A percentile compares a stretch with the other conserved stretches of the same genome.
phyloP scores from a whole-genome alignment of 2,329 filamentous ascomycete species.

The Aureobasidium sp. region DNA sequence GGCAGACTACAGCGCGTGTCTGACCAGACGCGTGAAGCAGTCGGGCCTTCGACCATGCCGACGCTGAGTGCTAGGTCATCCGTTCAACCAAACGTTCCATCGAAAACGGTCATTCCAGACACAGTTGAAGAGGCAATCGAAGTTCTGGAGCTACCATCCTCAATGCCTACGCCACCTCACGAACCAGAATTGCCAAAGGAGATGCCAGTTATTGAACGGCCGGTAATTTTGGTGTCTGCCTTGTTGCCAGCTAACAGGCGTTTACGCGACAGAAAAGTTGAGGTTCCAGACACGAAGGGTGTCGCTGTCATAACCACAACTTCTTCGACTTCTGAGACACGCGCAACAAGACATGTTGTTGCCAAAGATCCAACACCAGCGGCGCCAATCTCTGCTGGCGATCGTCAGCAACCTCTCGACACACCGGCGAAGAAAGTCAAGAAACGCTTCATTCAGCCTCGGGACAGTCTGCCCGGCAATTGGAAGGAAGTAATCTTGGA shows the following conservation, averaged over 20 bases:
- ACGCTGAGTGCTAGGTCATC: not conserved
- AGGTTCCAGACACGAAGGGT: not conserved
- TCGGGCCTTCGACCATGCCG: not conserved
- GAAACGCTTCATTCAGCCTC: conserved; percentile 26
- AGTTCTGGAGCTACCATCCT: not conserved
- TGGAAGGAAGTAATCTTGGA: conserved; percentile 29
- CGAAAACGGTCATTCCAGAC: not conserved
- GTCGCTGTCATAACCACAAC: not conserved
- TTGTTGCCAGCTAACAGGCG: not conserved
- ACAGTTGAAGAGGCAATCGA: not conserved
- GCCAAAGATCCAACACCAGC: not conserved
- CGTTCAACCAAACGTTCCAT: not conserved
- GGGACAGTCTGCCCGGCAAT: conserved; percentile 27
- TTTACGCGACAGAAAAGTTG: not conserved
- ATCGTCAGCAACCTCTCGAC: not conserved
- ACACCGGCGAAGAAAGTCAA: conserved; percentile 16
- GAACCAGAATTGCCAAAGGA: not conserved
- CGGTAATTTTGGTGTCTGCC: not conserved
- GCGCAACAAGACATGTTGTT: not conserved
- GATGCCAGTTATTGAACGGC: not conserved
- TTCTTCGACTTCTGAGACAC: not conserved
- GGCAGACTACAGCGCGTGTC: not conserved
- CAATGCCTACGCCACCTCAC: conserved; percentile 10
- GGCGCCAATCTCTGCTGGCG: not conserved
- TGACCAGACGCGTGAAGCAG: not conserved